These are phyloP conservation scores for Colletotrichum higginsianum DNA, from an alignment of 2,329 filamentous ascomycete genomes.

Conservation along the genomic window DNA sequence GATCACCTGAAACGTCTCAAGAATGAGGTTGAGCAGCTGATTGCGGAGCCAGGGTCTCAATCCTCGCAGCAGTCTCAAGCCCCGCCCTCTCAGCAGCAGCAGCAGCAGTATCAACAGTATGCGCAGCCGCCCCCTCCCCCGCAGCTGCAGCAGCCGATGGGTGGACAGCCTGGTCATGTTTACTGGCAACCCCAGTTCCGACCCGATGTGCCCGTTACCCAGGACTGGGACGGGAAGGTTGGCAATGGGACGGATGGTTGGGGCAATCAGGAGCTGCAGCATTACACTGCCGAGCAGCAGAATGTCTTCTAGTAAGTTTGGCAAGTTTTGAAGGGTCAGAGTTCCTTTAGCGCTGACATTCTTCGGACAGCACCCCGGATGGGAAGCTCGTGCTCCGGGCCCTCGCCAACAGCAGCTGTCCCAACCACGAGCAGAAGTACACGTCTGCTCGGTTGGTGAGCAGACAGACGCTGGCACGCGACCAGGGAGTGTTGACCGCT, in stretches of 20 bases:
- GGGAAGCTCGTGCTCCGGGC: constrained; percentile 68
- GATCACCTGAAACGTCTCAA: constrained; percentile 57
- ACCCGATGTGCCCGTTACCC: constrained; percentile 60
- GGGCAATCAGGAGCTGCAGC: constrained; percentile 74
- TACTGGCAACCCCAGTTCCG: constrained; percentile 70
- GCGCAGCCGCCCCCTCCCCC: constrained; percentile 34
- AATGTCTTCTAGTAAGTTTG: constrained; percentile 68
- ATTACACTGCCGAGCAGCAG: constrained; percentile 64
- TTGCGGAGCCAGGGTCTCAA: constrained; percentile 47
- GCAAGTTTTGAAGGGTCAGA: neutral
- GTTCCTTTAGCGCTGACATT: constrained; percentile 20
- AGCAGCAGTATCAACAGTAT: constrained; percentile 43
- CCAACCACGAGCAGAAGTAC: constrained; percentile 59
- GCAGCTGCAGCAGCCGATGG: constrained; percentile 17
- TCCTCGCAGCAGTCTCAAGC: constrained; percentile 44
- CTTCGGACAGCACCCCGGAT: constrained; percentile 57
- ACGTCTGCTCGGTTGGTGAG: constrained; percentile 71
- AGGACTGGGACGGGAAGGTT: constrained; percentile 69
- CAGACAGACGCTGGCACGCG: constrained; percentile 64
- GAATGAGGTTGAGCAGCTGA: constrained; percentile 55
- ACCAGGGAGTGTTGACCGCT: constrained; percentile 67
- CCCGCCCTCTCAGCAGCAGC: constrained; percentile 40
- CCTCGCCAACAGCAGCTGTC: constrained; percentile 54
- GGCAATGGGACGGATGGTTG: constrained; percentile 71
- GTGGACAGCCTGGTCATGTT: constrained; percentile 41